Percentiles rank a stretch among this genome's conserved stretches.
phyloP scores from a whole-genome alignment of 495 filamentous ascomycete species.

The Neurospora sp. region DNA sequence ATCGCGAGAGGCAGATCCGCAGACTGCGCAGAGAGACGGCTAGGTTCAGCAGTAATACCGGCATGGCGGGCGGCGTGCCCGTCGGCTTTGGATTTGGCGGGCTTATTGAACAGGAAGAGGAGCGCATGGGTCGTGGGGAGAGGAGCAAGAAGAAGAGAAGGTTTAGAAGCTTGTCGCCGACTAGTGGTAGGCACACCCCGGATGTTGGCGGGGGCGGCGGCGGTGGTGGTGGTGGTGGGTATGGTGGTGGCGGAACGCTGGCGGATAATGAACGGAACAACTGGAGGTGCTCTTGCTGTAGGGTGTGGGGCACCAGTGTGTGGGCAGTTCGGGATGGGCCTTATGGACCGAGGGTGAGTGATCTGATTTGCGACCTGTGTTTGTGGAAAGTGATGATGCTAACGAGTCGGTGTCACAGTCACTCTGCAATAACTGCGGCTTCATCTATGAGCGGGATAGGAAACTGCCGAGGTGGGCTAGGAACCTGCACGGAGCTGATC shows the following conservation, averaged over 20 bases:
- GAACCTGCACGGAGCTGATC: slow-evolving; percentile 51
- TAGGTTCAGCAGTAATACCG: slow-evolving; percentile 74
- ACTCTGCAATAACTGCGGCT: slow-evolving; percentile 90
- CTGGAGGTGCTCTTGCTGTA: slow-evolving; percentile 90
- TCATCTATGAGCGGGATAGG: slow-evolving; percentile 77
- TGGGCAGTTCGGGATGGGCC: slow-evolving; percentile 95
- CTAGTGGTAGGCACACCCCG: slow-evolving; percentile 59
- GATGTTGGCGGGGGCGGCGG: slow-evolving; percentile 52
- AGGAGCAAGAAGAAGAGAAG: slow-evolving; percentile 87
- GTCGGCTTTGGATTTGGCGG: slow-evolving; percentile 45
- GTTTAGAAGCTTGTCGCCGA: slow-evolving; percentile 79
- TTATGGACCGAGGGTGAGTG: slow-evolving; percentile 66
- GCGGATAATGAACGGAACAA: slow-evolving; percentile 69
- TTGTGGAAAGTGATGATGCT: neutral
- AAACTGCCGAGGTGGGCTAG: slow-evolving; percentile 75
- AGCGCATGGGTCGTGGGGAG: slow-evolving; percentile 73
- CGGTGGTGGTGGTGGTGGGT: slow-evolving; percentile 45
- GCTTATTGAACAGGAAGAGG: slow-evolving; percentile 52
- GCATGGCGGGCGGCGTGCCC: slow-evolving; percentile 57
- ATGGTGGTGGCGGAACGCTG: slow-evolving; percentile 57
- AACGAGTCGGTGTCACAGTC: slow-evolving; percentile 43
- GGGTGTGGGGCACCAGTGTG: slow-evolving; percentile 75
- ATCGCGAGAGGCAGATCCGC: slow-evolving; percentile 82
- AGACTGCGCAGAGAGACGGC: slow-evolving; percentile 85
- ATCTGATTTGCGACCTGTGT: neutral